phyloP scores from a whole-genome alignment of 805 yeast genomes.

The Metschnikowia koreensis region DNA sequence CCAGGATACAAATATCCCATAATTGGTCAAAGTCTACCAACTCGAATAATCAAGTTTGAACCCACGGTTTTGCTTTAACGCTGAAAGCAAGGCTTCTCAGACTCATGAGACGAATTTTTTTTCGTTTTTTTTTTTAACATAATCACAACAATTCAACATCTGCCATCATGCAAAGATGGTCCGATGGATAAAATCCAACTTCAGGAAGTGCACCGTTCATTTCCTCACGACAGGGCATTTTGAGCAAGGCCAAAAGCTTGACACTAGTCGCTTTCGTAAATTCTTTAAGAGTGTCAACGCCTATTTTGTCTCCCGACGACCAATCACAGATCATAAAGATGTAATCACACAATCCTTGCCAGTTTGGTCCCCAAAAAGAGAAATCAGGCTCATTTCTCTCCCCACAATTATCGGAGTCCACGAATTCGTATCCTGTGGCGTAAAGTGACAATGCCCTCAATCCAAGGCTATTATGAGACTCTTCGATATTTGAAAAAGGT shows the following conservation, averaged over 20 bases:
- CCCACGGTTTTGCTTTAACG: background rate
- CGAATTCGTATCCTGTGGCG: background rate
- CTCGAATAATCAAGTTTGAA: background rate
- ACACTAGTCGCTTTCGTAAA: background rate
- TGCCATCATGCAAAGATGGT: constrained; percentile 9
- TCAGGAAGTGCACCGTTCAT: constrained; percentile 1
- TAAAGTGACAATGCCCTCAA: constrained; percentile 5
- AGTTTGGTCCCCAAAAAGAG: constrained; percentile 2
- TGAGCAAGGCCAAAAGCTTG: constrained; percentile 6
- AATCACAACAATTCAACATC: constrained; percentile 1
- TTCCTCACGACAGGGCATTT: background rate
- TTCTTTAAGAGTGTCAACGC: background rate
- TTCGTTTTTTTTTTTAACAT: background rate
- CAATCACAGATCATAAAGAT: constrained; percentile 3
- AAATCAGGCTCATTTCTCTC: constrained; percentile 10
- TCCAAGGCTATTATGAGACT: background rate
- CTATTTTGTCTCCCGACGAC: background rate
- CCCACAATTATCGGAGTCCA: constrained; percentile 30
- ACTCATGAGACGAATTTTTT: too few relatives aligned
- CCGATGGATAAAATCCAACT: background rate
- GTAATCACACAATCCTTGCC: constrained; percentile 2
- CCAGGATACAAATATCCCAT: background rate
- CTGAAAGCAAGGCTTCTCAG: background rate
- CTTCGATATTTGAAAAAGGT: too few relatives aligned
- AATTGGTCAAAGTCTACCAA: background rate